A percentile compares a stretch with the other conserved stretches of the same genome.
phyloP scores from a whole-genome alignment of 129 eudicot genomes.

The Artemisia tridentata region DNA sequence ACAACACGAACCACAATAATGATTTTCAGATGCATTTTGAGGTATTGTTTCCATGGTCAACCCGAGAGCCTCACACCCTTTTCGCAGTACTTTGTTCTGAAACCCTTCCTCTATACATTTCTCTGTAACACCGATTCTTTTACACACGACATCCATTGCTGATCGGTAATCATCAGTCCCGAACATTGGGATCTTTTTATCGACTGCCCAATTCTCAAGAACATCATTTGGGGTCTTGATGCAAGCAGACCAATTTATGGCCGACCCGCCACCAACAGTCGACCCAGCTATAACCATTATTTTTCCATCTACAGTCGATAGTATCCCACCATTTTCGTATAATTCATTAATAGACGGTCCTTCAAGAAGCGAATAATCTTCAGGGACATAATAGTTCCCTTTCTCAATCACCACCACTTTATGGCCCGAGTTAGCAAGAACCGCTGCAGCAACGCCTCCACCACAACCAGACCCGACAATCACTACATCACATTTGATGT shows the following conservation, averaged over 20 bases:
- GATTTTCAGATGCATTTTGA: slow-evolving; percentile 64
- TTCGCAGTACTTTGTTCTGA: slow-evolving; percentile 57
- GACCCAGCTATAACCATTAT: slow-evolving; percentile 64
- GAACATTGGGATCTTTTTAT: slow-evolving; percentile 55
- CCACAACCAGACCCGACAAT: slow-evolving; percentile 96
- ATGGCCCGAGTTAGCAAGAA: slow-evolving; percentile 66
- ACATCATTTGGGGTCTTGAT: slow-evolving; percentile 71
- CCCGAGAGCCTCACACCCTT: slow-evolving; percentile 80
- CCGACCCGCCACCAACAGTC: slow-evolving; percentile 90
- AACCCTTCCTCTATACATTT: slow-evolving; percentile 58
- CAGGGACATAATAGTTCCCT: slow-evolving; percentile 68
- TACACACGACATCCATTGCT: slow-evolving; percentile 76
- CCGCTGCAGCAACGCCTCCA: slow-evolving; percentile 91
- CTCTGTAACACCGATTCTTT: slow-evolving; percentile 67
- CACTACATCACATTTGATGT: slow-evolving; percentile 76
- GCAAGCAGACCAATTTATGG: slow-evolving; percentile 83
- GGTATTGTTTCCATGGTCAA: slow-evolving; percentile 51
- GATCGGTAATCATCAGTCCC: slow-evolving; percentile 51
- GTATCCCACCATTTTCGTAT: slow-evolving; percentile 58
- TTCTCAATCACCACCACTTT: slow-evolving; percentile 85
- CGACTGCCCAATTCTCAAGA: slow-evolving; percentile 58
- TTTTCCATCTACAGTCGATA: slow-evolving; percentile 59
- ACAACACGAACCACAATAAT: slow-evolving; percentile 78
- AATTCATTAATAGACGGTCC: slow-evolving; percentile 68
- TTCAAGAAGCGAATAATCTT: slow-evolving; percentile 76